Evolutionary conservation across 139 green algal species (phyloP).

Genomic region (Eudorina sp.): DNA sequence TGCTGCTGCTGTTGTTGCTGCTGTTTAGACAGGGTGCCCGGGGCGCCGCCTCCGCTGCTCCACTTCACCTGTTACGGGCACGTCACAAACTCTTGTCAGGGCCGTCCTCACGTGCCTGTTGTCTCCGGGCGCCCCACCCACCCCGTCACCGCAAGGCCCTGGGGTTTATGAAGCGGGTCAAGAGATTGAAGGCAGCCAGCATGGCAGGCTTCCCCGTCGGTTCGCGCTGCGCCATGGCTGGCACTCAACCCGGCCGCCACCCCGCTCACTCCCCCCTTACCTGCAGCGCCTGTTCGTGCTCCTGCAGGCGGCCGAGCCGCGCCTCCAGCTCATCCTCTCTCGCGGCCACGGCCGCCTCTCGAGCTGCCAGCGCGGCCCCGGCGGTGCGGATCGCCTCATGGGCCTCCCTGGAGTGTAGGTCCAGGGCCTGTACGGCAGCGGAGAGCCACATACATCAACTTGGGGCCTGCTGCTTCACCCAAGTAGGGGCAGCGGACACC

Average conservation of each 20-base stretch:
- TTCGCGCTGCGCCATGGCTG: too few relatives aligned
- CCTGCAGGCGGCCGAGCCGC: not conserved
- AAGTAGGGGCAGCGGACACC: too few relatives aligned
- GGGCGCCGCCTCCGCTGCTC: not conserved
- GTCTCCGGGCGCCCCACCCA: too few relatives aligned
- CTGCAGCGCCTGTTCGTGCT: not conserved
- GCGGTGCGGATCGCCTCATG: not conserved
- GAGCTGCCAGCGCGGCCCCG: not conserved
- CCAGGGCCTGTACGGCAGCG: not conserved
- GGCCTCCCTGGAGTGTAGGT: not conserved
- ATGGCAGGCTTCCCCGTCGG: too few relatives aligned
- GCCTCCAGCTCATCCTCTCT: constrained; percentile 39
- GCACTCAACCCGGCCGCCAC: too few relatives aligned
- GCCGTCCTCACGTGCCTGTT: too few relatives aligned
- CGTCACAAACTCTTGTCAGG: too few relatives aligned
- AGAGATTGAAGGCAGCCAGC: too few relatives aligned
- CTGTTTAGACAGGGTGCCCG: not conserved
- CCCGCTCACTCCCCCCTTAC: not conserved
- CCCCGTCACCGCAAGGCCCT: too few relatives aligned
- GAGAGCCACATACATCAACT: too few relatives aligned
- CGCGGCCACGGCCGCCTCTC: constrained; percentile 31
- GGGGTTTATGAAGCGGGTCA: too few relatives aligned
- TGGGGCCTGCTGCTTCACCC: too few relatives aligned
- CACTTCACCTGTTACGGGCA: not conserved
- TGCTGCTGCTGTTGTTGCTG: not conserved